Conservation (phyloP, 2,329 filamentous ascomycete genomes). For the Fusarium compactum region DNA sequence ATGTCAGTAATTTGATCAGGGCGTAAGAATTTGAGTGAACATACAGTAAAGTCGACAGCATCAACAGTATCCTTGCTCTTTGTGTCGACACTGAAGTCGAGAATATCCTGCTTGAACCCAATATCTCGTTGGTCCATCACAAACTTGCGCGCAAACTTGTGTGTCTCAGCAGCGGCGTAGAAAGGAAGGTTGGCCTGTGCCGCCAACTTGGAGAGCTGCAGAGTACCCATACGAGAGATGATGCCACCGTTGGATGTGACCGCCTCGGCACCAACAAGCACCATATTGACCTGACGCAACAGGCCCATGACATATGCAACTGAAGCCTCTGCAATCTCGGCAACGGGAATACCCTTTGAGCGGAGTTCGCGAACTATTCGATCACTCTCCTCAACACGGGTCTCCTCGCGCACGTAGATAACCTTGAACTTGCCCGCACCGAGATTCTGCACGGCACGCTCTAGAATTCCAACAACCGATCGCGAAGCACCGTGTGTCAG, state of each 20-base stretch:
- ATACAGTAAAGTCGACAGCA: slow-evolving; percentile 78
- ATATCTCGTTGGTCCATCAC: slow-evolving; percentile 85
- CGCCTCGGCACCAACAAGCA: slow-evolving; percentile 80
- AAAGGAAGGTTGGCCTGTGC: slow-evolving; percentile 78
- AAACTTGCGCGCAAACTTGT: slow-evolving; percentile 94
- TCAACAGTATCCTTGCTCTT: slow-evolving; percentile 61
- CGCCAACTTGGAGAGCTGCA: slow-evolving; percentile 87
- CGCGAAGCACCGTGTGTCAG: slow-evolving; percentile 90
- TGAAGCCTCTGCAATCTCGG: slow-evolving; percentile 66
- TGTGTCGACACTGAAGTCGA: slow-evolving; percentile 75
- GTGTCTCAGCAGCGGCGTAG: slow-evolving; percentile 93
- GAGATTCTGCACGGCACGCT: slow-evolving; percentile 71
- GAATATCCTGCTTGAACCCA: slow-evolving; percentile 80
- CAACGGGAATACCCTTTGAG: slow-evolving; percentile 81
- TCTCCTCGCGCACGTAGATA: slow-evolving; percentile 78
- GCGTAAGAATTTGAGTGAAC: slow-evolving; percentile 39
- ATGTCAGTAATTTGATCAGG: not conserved
- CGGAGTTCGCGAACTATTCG: slow-evolving; percentile 79
- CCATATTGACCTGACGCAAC: slow-evolving; percentile 70
- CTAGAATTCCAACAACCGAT: slow-evolving; percentile 82
- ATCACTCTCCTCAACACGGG: slow-evolving; percentile 70
- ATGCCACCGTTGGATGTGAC: slow-evolving; percentile 95
- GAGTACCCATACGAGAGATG: slow-evolving; percentile 86
- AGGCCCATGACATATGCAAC: slow-evolving; percentile 81
- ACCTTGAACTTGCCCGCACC: slow-evolving; percentile 79